These are phyloP conservation scores for Trichopus zeylanicus DNA, from an alignment of 116 monocot genomes.

Conservation along the genomic window DNA sequence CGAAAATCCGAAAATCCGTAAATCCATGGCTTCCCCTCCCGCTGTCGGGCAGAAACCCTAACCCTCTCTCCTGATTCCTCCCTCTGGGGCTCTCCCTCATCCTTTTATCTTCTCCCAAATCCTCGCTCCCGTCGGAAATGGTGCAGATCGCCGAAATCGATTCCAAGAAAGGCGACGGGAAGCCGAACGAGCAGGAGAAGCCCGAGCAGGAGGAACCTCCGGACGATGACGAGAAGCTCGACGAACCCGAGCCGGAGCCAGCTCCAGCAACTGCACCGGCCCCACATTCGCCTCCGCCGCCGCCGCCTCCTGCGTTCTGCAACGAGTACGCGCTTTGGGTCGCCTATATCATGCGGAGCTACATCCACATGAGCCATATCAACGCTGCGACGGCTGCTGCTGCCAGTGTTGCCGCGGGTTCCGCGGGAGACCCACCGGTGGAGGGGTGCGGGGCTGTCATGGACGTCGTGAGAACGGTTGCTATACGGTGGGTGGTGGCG, in stretches of 20 bases:
- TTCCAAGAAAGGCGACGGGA: not conserved
- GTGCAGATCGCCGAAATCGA: slow-evolving; percentile 31
- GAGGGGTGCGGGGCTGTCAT: slow-evolving; percentile 34
- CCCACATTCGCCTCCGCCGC: not conserved
- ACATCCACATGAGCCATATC: slow-evolving; percentile 20
- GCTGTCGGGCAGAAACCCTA: not conserved
- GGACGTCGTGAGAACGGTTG: slow-evolving; percentile 32
- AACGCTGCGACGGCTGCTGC: not conserved
- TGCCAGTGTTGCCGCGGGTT: not conserved
- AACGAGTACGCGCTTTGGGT: slow-evolving; percentile 42
- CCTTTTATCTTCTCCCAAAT: not conserved
- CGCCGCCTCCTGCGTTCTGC: not conserved
- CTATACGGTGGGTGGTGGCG: slow-evolving; percentile 32
- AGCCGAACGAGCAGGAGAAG: not conserved
- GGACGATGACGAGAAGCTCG: not conserved
- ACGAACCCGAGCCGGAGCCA: not conserved
- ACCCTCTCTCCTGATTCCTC: not conserved
- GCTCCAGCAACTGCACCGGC: not conserved
- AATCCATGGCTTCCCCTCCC: not conserved
- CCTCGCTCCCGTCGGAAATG: slow-evolving; percentile 11
- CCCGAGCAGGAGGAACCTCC: not conserved
- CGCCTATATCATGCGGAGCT: slow-evolving; percentile 50
- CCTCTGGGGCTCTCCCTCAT: not conserved
- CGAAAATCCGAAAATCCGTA: not conserved
- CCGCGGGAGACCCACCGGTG: not conserved